Evolutionary conservation across 306 rosid genomes (phyloP).

Genomic region (Sindora glabra): DNA sequence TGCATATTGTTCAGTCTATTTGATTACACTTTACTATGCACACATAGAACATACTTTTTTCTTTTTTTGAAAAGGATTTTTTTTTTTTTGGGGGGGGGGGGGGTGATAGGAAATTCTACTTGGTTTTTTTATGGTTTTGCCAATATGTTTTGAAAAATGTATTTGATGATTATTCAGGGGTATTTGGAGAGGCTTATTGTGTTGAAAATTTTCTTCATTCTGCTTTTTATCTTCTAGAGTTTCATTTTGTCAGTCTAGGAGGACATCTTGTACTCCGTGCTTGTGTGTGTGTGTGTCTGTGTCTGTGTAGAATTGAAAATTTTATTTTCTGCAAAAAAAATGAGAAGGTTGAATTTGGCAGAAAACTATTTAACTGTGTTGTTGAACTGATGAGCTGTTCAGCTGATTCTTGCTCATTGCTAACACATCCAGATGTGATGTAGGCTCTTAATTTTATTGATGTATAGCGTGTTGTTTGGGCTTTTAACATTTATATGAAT

Average conservation of each 20-base stretch:
- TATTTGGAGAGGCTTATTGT: neutral
- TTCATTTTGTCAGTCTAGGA: neutral
- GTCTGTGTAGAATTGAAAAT: too few relatives aligned
- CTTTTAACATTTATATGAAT: neutral
- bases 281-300: too few relatives aligned
- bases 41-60: too few relatives aligned
- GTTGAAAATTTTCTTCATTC: neutral
- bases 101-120: neutral
- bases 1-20: too few relatives aligned
- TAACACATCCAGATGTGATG: neutral
- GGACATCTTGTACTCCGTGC: neutral
- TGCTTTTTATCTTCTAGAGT: neutral
- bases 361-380: neutral
- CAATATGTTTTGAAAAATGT: neutral
- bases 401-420: neutral
- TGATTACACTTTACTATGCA: too few relatives aligned
- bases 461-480: neutral
- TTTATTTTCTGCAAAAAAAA: neutral
- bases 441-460: neutral
- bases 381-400: neutral
- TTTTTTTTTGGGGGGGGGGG: too few relatives aligned
- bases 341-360: neutral
- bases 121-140: neutral
- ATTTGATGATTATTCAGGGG: neutral
- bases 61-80: too few relatives aligned